Percentiles rank a stretch among this genome's conserved stretches.
phyloP scores from a whole-genome alignment of 768 basidiomycete species.

The Neoboletus magnificus region DNA sequence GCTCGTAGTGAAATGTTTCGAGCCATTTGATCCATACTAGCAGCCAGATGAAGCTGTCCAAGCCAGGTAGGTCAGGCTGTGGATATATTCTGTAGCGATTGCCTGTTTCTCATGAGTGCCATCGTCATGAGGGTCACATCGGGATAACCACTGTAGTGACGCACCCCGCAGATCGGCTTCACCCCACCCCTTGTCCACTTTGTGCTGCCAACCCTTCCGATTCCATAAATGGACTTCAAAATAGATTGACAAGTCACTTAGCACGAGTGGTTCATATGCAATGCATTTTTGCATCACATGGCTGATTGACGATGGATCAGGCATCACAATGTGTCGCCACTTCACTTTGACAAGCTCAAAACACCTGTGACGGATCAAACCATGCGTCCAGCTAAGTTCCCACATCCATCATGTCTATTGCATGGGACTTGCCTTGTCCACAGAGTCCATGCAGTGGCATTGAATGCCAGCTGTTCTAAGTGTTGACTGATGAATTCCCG shows the following conservation, averaged over 20 bases:
- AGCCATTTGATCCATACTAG: no score
- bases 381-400: background rate
- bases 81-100: background rate
- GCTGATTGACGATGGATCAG: background rate
- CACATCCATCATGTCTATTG: background rate
- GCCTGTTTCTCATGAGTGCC: background rate
- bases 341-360: constrained; percentile 30
- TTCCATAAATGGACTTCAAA: background rate
- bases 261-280: background rate
- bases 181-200: background rate
- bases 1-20: background rate
- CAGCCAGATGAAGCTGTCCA: background rate
- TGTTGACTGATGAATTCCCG: background rate
- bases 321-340: constrained; percentile 15
- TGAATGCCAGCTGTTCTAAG: constrained; percentile 20
- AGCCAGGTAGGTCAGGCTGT: background rate
- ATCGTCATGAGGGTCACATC: no score
- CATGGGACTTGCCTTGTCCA: background rate
- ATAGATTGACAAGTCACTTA: constrained; percentile 7
- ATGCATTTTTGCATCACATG: background rate
- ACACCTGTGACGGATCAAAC: constrained; percentile 17
- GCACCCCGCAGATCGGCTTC: background rate
- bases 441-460: background rate
- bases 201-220: background rate
- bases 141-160: no score